These are phyloP conservation scores for Beauveria brongniartii DNA, from an alignment of 2,329 filamentous ascomycete genomes.

Conservation along the genomic window DNA sequence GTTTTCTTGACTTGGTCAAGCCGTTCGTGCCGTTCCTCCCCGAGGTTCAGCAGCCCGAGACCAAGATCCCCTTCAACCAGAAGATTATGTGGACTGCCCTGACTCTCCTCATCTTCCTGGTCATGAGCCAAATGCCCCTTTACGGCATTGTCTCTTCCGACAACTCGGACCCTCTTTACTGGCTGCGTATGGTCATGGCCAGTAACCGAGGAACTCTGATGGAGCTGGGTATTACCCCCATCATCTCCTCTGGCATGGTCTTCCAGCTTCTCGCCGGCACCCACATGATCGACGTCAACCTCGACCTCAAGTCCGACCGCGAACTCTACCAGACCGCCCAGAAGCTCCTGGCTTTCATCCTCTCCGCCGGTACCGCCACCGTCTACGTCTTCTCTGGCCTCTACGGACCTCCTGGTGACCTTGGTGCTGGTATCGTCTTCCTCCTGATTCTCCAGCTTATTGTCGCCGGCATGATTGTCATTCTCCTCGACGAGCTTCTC, in stretches of 20 bases:
- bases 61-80: conserved; percentile 98
- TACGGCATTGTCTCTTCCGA: conserved; percentile 99
- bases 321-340: conserved; percentile 99
- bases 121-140: conserved; percentile 99
- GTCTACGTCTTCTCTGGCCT: conserved; percentile 98
- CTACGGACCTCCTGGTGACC: conserved; percentile 92
- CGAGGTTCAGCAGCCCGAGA: conserved; percentile 97
- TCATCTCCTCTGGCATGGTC: conserved; percentile 99
- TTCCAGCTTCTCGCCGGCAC: conserved; percentile 99
- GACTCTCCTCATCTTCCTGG: conserved; percentile 96
- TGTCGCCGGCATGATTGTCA: conserved; percentile 95
- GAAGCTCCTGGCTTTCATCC: conserved; percentile 96
- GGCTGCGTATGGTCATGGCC: conserved; percentile 99
- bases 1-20: conserved; percentile 99
- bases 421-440: conserved; percentile 96
- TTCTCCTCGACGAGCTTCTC: conserved; percentile 95
- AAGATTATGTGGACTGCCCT: conserved; percentile 93
- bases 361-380: conserved; percentile 94
- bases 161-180: conserved; percentile 97
- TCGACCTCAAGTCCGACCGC: conserved; percentile 98
- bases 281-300: conserved; percentile 99
- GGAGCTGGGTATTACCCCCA: conserved; percentile 95
- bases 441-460: conserved; percentile 97
- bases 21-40: conserved; percentile 99
- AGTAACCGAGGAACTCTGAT: conserved; percentile 96